Evolutionary conservation across 129 eudicot species (phyloP), one percentile per base, ranked within the genome.

Genomic region (Rutidosis leptorrhynchoides): DNA sequence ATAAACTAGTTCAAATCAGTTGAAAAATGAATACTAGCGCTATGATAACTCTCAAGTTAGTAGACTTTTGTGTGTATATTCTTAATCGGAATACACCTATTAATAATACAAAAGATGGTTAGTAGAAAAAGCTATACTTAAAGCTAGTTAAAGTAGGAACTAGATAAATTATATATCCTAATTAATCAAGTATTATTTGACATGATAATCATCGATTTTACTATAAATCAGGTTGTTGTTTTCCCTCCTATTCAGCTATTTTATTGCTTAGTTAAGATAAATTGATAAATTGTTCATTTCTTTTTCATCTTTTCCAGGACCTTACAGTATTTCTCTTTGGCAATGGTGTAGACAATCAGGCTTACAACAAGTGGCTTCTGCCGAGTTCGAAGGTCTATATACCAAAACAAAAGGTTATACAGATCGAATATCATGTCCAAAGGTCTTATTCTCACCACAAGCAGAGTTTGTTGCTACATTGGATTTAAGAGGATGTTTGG

Each of bases 381-480:
- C 81, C 74, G 77, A 88, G 63, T 77, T 79, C 80, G 92, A 89
- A 72, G 99, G 99, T 72, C 75, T 79, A 26, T 92, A 82, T 79
- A 67, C 78, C 56, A 79, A 66, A 72, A 68, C 87, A 29, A 84
- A 83, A 72, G 84, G 82, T 62, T 78, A 78, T 69, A 62, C 19
- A 55, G 92, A 83, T 67, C 80, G 33, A 66, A 71, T 86, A 62
- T 75, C 95, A 66, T 84, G 55, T 73, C 92, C 96, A 60, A 93
- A 93, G 81, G 83, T 83, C 82, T 67, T 76, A 48, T 74, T 86
- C 67, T 93, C 99, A 67, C 96, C 89, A 55, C 42, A 75, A 22
- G 95, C 87, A 20, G 83, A 75, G 19, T 73, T 75, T 65, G 74
- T 93, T 73, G 99, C 95, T 45, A 76, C 87, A 74, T 54, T 93